Evolutionary conservation across 768 basidiomycete species (phyloP), one percentile per base, ranked within the genome.

Genomic region (Imleria badia): DNA sequence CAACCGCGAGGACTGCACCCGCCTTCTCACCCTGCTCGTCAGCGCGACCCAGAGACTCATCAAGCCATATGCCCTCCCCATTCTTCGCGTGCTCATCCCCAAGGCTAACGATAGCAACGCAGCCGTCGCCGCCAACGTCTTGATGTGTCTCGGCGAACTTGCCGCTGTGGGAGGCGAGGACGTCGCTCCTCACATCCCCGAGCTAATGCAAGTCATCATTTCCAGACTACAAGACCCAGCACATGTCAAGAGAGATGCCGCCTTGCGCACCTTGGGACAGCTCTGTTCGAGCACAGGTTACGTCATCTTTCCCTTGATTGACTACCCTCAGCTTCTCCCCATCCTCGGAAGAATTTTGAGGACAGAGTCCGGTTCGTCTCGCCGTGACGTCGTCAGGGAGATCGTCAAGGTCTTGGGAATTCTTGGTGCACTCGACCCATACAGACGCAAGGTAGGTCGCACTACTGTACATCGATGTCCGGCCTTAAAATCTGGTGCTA

Each of bases 351-450:
- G 89, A 56, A 89, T 98, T 63, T 72, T 98, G 55, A 82, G 88
- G 67, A 88, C 90, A 23, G 97, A 99, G 63, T 78, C 79, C 7
- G 85, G 77, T 12, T 62, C 73, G 76, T 86, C 94, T 12, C 78
- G 91, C 42, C 79, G 96, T 30, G 96, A 98, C 60, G 93, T 96
- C 15, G 88, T 98, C 42, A 79, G 96, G 48, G 96, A 98, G 67
- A 88, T 96, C 15, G 88, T 98, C 51, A 91, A 95, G 67, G 95
- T 97, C 5, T 81, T 99, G 55, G 97, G 97, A 58, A 93, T 98
- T 47, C 80, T 99, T 17, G 97, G 97, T 45, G 97, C 97, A 7
- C 73, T 98, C 30, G 97, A 99, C 70, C 97, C 97, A 0, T 99
- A 97, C 71, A 81, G 88, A 64, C 86, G 95, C 60, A 94, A 96